Evolutionary conservation across 225 moss, liverwort and hornwort genomes (phyloP), one percentile per base, ranked within the genome.

Genomic region (Lunularia cruciata): DNA sequence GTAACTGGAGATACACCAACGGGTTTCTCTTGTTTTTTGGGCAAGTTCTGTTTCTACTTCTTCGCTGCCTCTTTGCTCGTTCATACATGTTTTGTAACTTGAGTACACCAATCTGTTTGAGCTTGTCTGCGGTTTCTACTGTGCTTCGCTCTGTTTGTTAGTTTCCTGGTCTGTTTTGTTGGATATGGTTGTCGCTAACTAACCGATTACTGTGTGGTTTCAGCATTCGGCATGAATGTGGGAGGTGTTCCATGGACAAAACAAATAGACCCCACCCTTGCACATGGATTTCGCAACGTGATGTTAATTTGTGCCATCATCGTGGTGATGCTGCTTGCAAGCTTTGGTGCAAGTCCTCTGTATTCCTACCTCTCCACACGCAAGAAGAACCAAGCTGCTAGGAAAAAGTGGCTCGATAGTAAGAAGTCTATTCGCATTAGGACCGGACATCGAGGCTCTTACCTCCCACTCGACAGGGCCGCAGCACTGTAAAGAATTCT

Each of bases 201-300:
- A 45, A 9, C 1, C 14, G 45, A 45, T 3, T 3, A 45, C 1
- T 45, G 6, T 14, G 16, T 67, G 34, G 18, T 35, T 15, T 72
- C 89, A 92, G 94, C 85, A 2, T 94, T 94, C 49, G 94, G 94
- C 28, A 94, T 94, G 94, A 94, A 94, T 43, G 94, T 94, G 70
- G 94, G 94, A 66, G 94, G 94, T 53, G 89, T 94, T 69, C 94
- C 94, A 6, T 94, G 94, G 94, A 91, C 91, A 15, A 82, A 75
- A 69, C 94, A 91, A 49, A 77, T 60, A 48, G 78, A 79, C 57
- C 80, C 84, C 0, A 74, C 65, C 30, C 72, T 85, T 75, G 49
- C 47, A 31, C 73, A 93, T 25, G 94, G 94, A 15, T 94, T 94
- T 82, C 84, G 87, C n/a, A 91, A 94, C 2, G 91, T 94, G 0